Conservation (phyloP, 2,329 filamentous ascomycete species). For the Aspergillus hortae region DNA sequence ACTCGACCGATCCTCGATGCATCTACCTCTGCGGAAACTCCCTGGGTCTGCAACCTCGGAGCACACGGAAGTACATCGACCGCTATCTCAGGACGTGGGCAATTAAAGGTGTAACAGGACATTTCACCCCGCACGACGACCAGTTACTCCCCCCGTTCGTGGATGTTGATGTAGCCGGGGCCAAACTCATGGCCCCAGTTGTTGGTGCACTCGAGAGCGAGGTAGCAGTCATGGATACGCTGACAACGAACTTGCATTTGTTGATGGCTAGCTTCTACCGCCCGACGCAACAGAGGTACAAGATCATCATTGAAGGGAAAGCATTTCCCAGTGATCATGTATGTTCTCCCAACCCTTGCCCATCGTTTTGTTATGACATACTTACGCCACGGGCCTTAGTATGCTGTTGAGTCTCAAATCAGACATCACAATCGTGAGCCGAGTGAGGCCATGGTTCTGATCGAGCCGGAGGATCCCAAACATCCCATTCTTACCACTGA, state of each 20-base stretch:
- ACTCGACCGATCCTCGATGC: slow-evolving; percentile 45
- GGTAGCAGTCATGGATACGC: slow-evolving; percentile 82
- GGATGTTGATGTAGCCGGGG: slow-evolving; percentile 72
- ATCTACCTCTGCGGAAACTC: slow-evolving; percentile 92
- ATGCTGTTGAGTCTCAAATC: slow-evolving; percentile 79
- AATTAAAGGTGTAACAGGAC: slow-evolving; percentile 77
- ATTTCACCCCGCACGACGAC: slow-evolving; percentile 68
- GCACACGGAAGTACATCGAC: slow-evolving; percentile 62
- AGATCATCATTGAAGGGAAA: slow-evolving; percentile 85
- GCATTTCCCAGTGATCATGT: slow-evolving; percentile 86
- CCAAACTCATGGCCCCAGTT: slow-evolving; percentile 65
- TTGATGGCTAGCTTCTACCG: slow-evolving; percentile 81
- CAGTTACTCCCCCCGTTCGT: slow-evolving; percentile 70
- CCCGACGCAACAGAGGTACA: slow-evolving; percentile 63
- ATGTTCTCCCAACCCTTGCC: slow-evolving; percentile 24
- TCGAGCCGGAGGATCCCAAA: slow-evolving; percentile 57
- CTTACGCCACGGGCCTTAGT: slow-evolving; percentile 46
- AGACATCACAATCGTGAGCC: slow-evolving; percentile 66
- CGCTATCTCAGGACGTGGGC: slow-evolving; percentile 80
- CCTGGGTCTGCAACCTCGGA: slow-evolving; percentile 75
- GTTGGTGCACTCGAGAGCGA: slow-evolving; percentile 71
- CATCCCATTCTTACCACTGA: slow-evolving; percentile 64
- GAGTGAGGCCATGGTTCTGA: slow-evolving; percentile 66
- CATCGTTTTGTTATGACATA: too few species aligned
- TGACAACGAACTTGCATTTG: slow-evolving; percentile 78